Evolutionary conservation across 2,329 filamentous ascomycete genomes (phyloP), one percentile per base, ranked within the genome.

Genomic region (Fusarium sp.): DNA sequence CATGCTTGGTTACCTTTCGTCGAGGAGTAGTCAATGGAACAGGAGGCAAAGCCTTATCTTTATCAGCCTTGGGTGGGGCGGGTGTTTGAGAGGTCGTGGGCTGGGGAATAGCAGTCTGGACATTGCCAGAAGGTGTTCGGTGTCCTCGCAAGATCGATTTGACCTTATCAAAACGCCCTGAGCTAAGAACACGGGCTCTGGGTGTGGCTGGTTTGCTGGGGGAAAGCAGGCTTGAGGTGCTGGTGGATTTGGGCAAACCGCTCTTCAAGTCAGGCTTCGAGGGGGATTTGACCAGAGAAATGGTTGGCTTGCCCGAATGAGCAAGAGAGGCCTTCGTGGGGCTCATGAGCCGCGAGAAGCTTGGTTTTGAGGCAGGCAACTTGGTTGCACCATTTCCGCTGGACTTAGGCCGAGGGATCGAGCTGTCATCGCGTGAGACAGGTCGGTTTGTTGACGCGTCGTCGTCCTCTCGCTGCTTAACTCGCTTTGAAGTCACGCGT

Each of bases 281-380:
- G 16, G 79, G 83, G 68, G 82, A 72, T 50, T 72, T 84, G 73
- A 76, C 80, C 66, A 78, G 75, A 52, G 73, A 76, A 18, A 75
- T 68, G 4, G 78, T 77, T 1, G 76, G 68, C 52, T 78, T 81
- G 34, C 55, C 63, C 8, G 70, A 64, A n/a, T 67, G 59, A 20
- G 72, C 70, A 54, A 92, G 79, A 2, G 92, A 93, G 10, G 93
- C 84, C 78, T 93, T 94, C 11, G 92, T 96, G 0, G 94, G 94
- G 8, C 93, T 97, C 79, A 90, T 88, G 30, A 95, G 83, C 63
- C 84, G 89, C 66, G 84, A 83, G 64, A 84, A 80, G 66, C 87
- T 84, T 11, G 86, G 81, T 58, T 85, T 82, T 1, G 85, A 80
- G 27, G 83, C 84, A 51, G 80, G 72, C 24, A 85, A 75, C 18